Percentiles rank a stretch among this genome's conserved stretches.
Evolutionary conservation across 257 asterid genomes (phyloP).

Genomic region (Cordia subcordata): DNA sequence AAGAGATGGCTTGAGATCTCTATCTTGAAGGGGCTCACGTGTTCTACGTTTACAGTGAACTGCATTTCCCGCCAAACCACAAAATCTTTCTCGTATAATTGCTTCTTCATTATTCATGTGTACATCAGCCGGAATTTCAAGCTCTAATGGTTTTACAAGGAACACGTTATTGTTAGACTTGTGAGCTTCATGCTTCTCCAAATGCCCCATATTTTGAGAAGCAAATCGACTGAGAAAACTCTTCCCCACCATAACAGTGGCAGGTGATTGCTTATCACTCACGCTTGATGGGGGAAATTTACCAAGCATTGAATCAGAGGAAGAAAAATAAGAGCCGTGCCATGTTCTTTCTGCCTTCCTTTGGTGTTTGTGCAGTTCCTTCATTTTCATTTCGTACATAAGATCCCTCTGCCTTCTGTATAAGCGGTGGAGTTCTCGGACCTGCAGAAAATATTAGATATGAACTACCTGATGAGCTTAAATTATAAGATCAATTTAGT

Average conservation of each 20-base stretch:
- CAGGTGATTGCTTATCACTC: constrained; percentile 9
- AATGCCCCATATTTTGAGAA: constrained; percentile 6
- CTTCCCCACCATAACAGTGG: constrained; percentile 15
- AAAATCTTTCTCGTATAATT: no score
- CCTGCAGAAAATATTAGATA: constrained; percentile 29
- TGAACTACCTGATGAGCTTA: background rate
- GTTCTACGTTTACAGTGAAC: no score
- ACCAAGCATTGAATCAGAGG: constrained; percentile 17
- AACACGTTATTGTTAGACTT: no score
- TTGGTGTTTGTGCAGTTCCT: constrained; percentile 15
- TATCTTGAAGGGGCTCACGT: no score
- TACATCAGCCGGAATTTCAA: no score
- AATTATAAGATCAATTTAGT: no score
- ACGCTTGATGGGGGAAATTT: constrained; percentile 15
- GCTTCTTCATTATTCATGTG: no score
- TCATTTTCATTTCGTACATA: constrained; percentile 44
- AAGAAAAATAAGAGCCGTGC: constrained; percentile 28
- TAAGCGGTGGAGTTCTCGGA: constrained; percentile 79
- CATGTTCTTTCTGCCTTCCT: constrained; percentile 18
- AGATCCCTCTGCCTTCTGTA: constrained; percentile 62
- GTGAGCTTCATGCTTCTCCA: constrained; percentile 11
- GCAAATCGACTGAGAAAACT: constrained; percentile 13
- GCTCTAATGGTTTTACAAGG: no score
- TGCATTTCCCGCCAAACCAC: no score
- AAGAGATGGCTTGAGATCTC: no score